Evolutionary conservation across 371 early-diverging fungal species (phyloP), one percentile per base, ranked within the genome.

Genomic region (Rhizopus arrhizus): DNA sequence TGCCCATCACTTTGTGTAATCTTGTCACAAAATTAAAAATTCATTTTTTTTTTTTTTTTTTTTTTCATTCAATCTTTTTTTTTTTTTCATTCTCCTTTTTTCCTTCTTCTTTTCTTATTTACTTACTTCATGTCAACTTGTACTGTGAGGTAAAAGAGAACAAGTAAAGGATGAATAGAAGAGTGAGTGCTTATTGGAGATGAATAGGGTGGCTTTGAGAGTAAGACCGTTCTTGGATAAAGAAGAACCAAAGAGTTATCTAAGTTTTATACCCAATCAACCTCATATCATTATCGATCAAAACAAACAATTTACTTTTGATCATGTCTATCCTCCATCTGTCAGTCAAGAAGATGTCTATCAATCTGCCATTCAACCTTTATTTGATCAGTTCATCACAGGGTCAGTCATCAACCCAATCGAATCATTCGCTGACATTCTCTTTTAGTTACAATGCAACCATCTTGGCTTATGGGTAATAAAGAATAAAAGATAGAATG

Each of bases 351-450:
- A 75, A 12, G 63, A 83, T 4, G 82, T 96, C 3, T 95, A 89
- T 74, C 83, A 87, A n/a, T 67, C 81, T 0, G 81, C 84, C 34
- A 89, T 91, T 34, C 70, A 72, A 40, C 89, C 89, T 4, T 73
- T 96, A 43, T 80, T 98, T 28, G 83, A 86, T 9, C 87, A 88
- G 60, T 94, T 94, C 68, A 62, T 91, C 46, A 92, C 93, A 67
- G 98, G 98, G 70, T 99, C 84, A 56, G 71, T 12, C 22, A 15
- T 29, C 15, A 28, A 22, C 22, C 22, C 42, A 34, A 48, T 9
- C 33, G 22, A n/a, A 38, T 13, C 46, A 41, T 22, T 59, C 15
- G 47, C 47, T 42, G n/a, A 49, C 41, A 34, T 43, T 45, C 57
- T 41, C 4, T 38, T 28, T 22, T 60, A 66, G 66, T 13, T 66